Conservation (phyloP, 495 filamentous ascomycete species). For the Penicillium taxi region DNA sequence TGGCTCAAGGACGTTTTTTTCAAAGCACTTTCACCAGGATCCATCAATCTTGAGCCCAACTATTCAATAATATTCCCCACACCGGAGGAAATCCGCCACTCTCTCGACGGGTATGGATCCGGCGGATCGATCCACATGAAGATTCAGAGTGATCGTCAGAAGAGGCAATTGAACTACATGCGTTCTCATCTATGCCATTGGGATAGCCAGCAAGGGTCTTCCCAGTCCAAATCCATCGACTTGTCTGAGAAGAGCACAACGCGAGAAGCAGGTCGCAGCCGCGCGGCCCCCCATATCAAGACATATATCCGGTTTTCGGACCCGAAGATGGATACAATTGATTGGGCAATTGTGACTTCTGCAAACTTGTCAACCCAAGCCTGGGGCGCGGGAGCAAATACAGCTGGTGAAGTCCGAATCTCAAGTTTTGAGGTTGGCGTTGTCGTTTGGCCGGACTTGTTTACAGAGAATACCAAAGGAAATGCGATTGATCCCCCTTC, state of each 20-base stretch:
- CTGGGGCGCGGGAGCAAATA: constrained; percentile 61
- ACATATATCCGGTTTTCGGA: constrained; percentile 71
- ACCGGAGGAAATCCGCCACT: constrained; percentile 65
- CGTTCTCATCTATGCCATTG: constrained; percentile 65
- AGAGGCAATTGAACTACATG: constrained; percentile 69
- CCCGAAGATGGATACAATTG: constrained; percentile 44
- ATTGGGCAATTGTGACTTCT: constrained; percentile 81
- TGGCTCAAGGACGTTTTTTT: constrained; percentile 70
- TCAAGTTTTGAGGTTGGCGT: constrained; percentile 84
- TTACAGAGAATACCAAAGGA: constrained; percentile 25
- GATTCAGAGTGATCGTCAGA: constrained; percentile 56
- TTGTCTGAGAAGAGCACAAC: constrained; percentile 5
- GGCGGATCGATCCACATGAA: constrained; percentile 81
- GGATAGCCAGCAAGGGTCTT: no score
- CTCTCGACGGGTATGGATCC: constrained; percentile 68
- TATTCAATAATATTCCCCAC: constrained; percentile 74
- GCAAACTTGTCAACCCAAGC: constrained; percentile 87
- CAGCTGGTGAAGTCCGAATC: constrained; percentile 53
- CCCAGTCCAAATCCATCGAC: constrained; percentile 13
- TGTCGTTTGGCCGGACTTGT: constrained; percentile 72
- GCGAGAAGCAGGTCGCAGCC: constrained; percentile 52
- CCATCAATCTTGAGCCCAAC: constrained; percentile 22
- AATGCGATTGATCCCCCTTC: not conserved
- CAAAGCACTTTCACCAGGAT: constrained; percentile 34
- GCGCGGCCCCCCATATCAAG: constrained; percentile 88